Conservation (phyloP, 1,284 basidiomycete genomes). For the Ceraceosorus guamensis region DNA sequence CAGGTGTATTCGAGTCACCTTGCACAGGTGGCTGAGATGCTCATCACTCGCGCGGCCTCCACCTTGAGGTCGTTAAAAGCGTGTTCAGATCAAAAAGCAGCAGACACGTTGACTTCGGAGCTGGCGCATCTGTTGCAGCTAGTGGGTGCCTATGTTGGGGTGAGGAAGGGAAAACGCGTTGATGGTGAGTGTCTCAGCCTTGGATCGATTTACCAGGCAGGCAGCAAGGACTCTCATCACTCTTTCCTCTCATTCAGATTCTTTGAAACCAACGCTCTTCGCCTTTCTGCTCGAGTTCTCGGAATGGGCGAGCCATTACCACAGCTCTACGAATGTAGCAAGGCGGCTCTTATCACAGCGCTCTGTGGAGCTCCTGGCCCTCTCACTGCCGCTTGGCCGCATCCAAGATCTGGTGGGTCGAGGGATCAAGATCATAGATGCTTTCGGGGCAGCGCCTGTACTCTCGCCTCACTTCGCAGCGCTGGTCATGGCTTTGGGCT, state of each 20-base stretch:
- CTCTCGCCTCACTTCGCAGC: conserved; percentile 32
- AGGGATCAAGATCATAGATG: conserved; percentile 33
- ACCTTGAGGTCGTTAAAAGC: too few relatives aligned
- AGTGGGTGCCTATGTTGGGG: conserved; percentile 23
- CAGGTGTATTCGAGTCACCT: too few relatives aligned
- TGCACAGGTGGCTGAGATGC: too few relatives aligned
- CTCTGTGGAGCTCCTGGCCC: conserved; percentile 21
- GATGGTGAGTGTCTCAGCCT: conserved; percentile 7
- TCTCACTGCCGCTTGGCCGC: conserved; percentile 34
- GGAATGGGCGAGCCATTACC: too few relatives aligned
- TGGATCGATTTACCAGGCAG: background rate
- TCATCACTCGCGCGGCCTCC: too few relatives aligned
- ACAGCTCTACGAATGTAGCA: background rate
- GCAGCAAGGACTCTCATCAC: background rate
- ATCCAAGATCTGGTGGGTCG: conserved; percentile 42
- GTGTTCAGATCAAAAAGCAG: too few relatives aligned
- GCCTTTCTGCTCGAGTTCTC: conserved; percentile 12
- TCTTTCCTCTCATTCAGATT: background rate
- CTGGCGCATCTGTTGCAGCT: too few relatives aligned
- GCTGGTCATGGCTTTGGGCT: conserved; percentile 30
- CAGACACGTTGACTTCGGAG: too few relatives aligned
- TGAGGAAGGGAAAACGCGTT: conserved; percentile 41
- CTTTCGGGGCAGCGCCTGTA: conserved; percentile 13
- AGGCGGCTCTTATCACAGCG: conserved; percentile 8
- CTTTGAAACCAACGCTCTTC: conserved; percentile 27